Conservation (phyloP, 805 yeast species). For the Geotrichum ghanense region DNA sequence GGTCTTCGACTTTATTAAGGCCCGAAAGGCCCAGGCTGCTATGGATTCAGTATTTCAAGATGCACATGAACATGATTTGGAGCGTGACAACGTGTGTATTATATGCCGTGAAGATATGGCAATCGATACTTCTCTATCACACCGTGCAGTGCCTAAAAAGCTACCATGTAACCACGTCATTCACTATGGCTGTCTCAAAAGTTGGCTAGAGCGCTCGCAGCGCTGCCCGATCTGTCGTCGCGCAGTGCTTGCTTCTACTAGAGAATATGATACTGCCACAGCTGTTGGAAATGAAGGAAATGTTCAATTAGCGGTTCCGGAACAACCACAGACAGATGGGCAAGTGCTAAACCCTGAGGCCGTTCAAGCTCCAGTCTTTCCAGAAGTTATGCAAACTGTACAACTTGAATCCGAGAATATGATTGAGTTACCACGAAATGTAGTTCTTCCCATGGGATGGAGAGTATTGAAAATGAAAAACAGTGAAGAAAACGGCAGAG, state of each 20-base stretch:
- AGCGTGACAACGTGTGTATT: conserved; percentile 57
- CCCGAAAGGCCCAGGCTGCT: conserved; percentile 35
- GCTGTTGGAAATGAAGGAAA: background rate
- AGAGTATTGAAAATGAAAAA: conserved; percentile 8
- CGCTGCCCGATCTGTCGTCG: conserved; percentile 89
- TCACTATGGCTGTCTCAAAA: conserved; percentile 80
- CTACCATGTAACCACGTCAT: conserved; percentile 78
- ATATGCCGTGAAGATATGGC: conserved; percentile 88
- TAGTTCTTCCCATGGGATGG: conserved; percentile 12
- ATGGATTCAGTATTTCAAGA: conserved; percentile 51
- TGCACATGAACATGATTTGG: conserved; percentile 53
- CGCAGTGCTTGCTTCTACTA: conserved; percentile 36
- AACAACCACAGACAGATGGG: background rate
- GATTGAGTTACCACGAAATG: background rate
- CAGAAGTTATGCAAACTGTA: background rate
- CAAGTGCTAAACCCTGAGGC: background rate
- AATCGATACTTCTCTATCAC: conserved; percentile 26
- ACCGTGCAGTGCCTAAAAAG: conserved; percentile 55
- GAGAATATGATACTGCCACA: background rate
- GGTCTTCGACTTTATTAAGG: conserved; percentile 20
- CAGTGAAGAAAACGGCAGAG: conserved; percentile 4
- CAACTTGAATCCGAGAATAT: background rate
- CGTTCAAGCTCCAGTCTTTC: background rate
- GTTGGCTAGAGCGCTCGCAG: conserved; percentile 87
- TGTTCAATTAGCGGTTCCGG: too few relatives aligned